phyloP scores from a whole-genome alignment of 2,329 filamentous ascomycete genomes.

The Arthrobotrys entomopaga region DNA sequence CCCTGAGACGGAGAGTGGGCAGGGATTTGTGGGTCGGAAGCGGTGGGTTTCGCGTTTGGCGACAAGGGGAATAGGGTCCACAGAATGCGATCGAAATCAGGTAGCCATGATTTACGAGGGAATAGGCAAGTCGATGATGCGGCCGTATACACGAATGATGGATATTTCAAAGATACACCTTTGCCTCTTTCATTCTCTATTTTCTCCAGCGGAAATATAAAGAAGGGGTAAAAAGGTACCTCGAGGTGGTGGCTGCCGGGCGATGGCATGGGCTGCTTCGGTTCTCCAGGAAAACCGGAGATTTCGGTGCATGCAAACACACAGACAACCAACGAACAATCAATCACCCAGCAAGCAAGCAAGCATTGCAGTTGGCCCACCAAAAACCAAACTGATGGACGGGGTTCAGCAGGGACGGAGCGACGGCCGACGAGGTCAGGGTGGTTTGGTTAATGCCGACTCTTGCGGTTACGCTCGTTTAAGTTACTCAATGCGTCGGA shows the following conservation, averaged over 20 bases:
- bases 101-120: conserved; percentile 31
- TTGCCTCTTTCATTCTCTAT: neutral
- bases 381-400: conserved; percentile 28
- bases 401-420: conserved; percentile 8
- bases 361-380: too few relatives aligned
- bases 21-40: conserved; percentile 33
- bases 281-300: conserved; percentile 48
- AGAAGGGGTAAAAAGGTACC: conserved; percentile 16
- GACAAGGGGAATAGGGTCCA: conserved; percentile 22
- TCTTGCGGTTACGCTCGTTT: conserved; percentile 52
- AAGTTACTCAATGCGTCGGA: conserved; percentile 55
- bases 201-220: conserved; percentile 1
- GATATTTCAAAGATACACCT: neutral
- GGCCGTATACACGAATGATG: neutral
- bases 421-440: conserved; percentile 32
- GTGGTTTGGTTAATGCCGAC: conserved; percentile 33
- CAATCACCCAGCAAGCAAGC: too few relatives aligned
- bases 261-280: neutral
- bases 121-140: conserved; percentile 8
- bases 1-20: conserved; percentile 35
- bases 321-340: too few relatives aligned
- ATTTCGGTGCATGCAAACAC: conserved; percentile 37
- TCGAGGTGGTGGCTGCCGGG: conserved; percentile 12
- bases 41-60: conserved; percentile 39
- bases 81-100: conserved; percentile 14